A percentile compares a stretch with the other conserved stretches of the same genome.
These are phyloP conservation scores for Tylopilus vinaceipallidus DNA, from an alignment of 768 basidiomycete species.

Conservation along the genomic window DNA sequence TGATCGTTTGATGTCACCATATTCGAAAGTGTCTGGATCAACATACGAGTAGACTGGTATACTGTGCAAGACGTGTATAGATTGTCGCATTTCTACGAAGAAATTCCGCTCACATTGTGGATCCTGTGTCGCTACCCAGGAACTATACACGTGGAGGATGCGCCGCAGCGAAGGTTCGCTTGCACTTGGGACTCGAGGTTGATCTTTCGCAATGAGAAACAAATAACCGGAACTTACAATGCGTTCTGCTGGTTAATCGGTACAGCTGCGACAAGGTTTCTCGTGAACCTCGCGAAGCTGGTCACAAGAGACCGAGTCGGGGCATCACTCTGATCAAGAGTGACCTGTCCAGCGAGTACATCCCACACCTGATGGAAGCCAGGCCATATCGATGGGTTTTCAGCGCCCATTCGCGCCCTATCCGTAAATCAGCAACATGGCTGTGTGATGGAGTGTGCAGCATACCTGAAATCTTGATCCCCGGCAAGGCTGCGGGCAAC, in stretches of 20 bases:
- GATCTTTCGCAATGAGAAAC: background rate
- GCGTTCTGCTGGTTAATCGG: constrained; percentile 68
- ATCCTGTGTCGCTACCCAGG: constrained; percentile 70
- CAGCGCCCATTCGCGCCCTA: constrained; percentile 37
- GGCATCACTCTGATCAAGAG: constrained; percentile 31
- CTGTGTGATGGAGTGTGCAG: background rate
- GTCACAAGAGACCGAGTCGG: constrained; percentile 41
- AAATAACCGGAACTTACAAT: constrained; percentile 53
- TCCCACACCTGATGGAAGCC: constrained; percentile 57
- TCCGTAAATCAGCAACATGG: background rate
- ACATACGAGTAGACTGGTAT: constrained; percentile 57
- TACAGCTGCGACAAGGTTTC: constrained; percentile 80
- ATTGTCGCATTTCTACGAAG: background rate
- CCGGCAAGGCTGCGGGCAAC: constrained; percentile 51
- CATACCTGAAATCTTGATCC: constrained; percentile 37
- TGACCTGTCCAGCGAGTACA: constrained; percentile 31
- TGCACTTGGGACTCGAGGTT: constrained; percentile 42
- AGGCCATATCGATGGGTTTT: constrained; percentile 52
- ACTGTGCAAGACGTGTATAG: constrained; percentile 39
- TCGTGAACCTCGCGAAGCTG: constrained; percentile 72
- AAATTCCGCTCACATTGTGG: constrained; percentile 44
- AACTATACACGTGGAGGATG: constrained; percentile 71
- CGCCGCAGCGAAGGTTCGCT: constrained; percentile 70
- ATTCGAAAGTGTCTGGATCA: constrained; percentile 81
- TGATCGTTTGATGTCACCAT: constrained; percentile 71